Base-by-base conservation (phyloP, 1,284 basidiomycete species). In the Porodaedalea pini region DNA sequence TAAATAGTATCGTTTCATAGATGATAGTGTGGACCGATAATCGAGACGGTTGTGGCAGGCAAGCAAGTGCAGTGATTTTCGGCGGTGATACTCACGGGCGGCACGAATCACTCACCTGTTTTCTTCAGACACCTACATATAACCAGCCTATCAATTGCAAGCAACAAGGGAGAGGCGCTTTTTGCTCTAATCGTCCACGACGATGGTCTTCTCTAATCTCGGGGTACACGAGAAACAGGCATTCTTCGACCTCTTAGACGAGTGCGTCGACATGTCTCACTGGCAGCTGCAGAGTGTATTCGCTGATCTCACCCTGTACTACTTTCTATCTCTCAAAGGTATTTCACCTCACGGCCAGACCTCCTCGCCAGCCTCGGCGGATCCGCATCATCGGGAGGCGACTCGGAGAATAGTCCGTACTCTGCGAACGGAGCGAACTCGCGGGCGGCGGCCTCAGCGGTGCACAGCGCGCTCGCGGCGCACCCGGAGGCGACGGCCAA, bases 321-420 rank as follows among this genome's bases (percentile, higher is more conserved):
- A 21, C 10, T 2, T 44, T 44, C 5, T 17, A 44, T 34, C 40
- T 48, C n/a, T 31, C 37, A 40, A 37, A 90, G 88, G 65, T 91
- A 91, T 72, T 90, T 91, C 70, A 71, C 81, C 45, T 82, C 87
- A 23, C 84, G 89, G 47, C 89, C 88, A 39, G 85, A 89, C 57
- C 74, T 90, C 19, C 66, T 81, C 21, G 64, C 62, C 15, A 58
- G 50, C 7, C 41, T 61, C 36, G 59, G 52, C 48, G 53, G 64
- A 49, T 65, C 57, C 3, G 27, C 57, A 6, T 23, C 48, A n/a
- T 54, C 47, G 7, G 60, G 45, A 15, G 52, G 29, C 8, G 25
- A 40, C 4, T 41, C 52, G 4, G 25, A 29, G 19, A 41, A 44
- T 32, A 19, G 27, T 44, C 44, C 45, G n/a, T 40, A 21, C 21